Evolutionary conservation across 1,284 basidiomycete species (phyloP).

Genomic region (Austroboletus olivaceoglutinosus): DNA sequence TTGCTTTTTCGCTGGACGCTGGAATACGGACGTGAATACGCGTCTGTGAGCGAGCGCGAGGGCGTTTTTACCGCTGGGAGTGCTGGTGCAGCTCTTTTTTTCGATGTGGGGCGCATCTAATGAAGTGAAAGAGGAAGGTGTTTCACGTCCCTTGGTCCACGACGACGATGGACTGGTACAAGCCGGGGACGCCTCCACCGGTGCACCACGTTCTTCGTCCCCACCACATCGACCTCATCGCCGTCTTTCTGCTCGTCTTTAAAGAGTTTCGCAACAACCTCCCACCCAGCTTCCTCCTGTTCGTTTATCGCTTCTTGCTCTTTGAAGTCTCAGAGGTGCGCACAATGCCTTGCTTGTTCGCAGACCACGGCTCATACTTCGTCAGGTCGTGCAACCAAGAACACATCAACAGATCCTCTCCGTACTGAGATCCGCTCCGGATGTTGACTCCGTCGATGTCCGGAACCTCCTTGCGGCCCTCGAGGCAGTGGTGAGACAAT

Average conservation of each 20-base stretch:
- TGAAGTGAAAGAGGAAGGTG: constrained; percentile 25
- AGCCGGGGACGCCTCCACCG: constrained; percentile 45
- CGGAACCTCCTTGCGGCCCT: constrained; percentile 38
- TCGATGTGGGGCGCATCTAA: constrained; percentile 24
- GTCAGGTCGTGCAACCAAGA: constrained; percentile 41
- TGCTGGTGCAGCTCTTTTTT: constrained; percentile 36
- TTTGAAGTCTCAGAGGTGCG: constrained; percentile 55
- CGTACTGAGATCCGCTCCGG: constrained; percentile 30
- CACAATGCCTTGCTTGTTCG: not conserved
- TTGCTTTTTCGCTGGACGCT: constrained; percentile 45
- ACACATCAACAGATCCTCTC: constrained; percentile 39
- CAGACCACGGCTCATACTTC: constrained; percentile 2
- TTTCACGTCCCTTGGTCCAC: constrained; percentile 13
- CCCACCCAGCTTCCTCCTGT: constrained; percentile 57
- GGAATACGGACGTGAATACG: constrained; percentile 12
- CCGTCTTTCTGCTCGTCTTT: constrained; percentile 58
- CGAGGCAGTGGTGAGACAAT: constrained; percentile 42
- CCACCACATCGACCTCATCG: constrained; percentile 68
- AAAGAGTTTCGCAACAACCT: constrained; percentile 53
- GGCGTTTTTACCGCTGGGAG: constrained; percentile 30
- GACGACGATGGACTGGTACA: constrained; percentile 25
- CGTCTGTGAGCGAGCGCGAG: not conserved
- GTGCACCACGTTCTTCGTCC: constrained; percentile 63
- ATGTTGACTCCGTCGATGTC: constrained; percentile 25
- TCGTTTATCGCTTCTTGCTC: constrained; percentile 60